Evolutionary conservation across 2,329 filamentous ascomycete species (phyloP).

Genomic region (Hypoxylon sp.): DNA sequence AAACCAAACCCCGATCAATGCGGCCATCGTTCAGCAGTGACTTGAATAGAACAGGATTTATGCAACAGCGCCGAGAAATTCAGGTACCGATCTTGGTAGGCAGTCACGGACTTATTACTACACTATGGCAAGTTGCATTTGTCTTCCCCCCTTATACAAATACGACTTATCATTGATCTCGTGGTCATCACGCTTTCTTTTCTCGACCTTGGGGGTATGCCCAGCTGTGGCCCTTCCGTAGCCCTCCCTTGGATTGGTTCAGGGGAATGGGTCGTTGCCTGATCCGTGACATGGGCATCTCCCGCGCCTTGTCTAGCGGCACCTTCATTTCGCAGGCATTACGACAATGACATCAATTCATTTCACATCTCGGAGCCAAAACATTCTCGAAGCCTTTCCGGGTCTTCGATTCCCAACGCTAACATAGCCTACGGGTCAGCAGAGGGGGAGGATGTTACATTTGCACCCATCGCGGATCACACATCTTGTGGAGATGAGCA

Average conservation of each 20-base stretch:
- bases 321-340: slow-evolving; percentile 44
- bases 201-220: slow-evolving; percentile 14
- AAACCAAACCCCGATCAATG: slow-evolving; percentile 4
- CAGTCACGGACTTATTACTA: slow-evolving; percentile 26
- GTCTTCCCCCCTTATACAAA: slow-evolving; percentile 22
- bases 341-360: slow-evolving; percentile 42
- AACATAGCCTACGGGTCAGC: background rate
- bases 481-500: slow-evolving; percentile 1
- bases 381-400: slow-evolving; percentile 38
- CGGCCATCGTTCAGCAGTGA: slow-evolving; percentile 8
- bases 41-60: background rate
- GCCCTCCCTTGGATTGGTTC: slow-evolving; percentile 20
- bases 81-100: background rate
- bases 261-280: slow-evolving; percentile 39
- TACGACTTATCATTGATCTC: slow-evolving; percentile 27
- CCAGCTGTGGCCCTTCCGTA: slow-evolving; percentile 7
- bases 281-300: slow-evolving; percentile 41
- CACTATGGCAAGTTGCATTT: slow-evolving; percentile 20
- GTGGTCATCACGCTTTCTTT: slow-evolving; percentile 27
- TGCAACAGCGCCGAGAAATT: slow-evolving; percentile 7
- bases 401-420: slow-evolving; percentile 10
- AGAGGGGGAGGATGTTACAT: slow-evolving; percentile 1
- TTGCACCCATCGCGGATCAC: background rate
- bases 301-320: slow-evolving; percentile 42
- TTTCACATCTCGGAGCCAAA: slow-evolving; percentile 33